Conservation (phyloP, 2,329 filamentous ascomycete species). For the Ceratocystis ficicola region DNA sequence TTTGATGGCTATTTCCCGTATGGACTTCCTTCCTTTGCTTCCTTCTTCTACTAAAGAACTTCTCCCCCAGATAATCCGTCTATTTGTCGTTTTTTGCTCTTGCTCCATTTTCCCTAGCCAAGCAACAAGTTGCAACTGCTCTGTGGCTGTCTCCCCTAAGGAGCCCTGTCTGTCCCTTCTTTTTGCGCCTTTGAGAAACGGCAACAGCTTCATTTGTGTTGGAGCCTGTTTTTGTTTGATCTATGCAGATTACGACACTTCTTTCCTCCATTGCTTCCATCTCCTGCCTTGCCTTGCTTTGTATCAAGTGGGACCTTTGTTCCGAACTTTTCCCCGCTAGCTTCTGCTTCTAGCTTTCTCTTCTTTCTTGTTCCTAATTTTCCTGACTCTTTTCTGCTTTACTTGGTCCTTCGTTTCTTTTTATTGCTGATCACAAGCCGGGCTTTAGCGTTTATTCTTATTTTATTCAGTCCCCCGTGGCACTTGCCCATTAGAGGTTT, state of each 20-base stretch:
- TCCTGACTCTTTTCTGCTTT: neutral
- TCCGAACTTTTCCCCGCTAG: conserved; percentile 7
- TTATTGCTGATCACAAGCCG: conserved; percentile 9
- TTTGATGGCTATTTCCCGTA: conserved; percentile 2
- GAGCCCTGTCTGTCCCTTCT: neutral
- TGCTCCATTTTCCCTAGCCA: neutral
- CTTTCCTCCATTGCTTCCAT: neutral
- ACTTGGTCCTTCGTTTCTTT: neutral
- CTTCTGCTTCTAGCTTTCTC: conserved; percentile 5
- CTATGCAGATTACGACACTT: conserved; percentile 9
- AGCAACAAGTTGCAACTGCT: neutral
- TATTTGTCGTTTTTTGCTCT: neutral
- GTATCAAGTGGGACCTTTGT: conserved; percentile 11
- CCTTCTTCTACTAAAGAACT: conserved; percentile 1
- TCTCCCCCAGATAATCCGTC: neutral
- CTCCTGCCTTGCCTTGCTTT: conserved; percentile 1
- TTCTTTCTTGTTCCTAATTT: neutral
- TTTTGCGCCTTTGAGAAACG: conserved; percentile 2
- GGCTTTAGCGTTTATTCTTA: neutral
- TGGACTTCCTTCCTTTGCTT: neutral
- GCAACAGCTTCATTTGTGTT: conserved; percentile 8
- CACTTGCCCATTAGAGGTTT: neutral
- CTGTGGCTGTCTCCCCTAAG: neutral
- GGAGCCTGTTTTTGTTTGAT: conserved; percentile 8
- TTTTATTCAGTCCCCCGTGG: neutral